Evolutionary conservation across 441 rosid genomes (phyloP).

Genomic region (Jatropha podagrica): DNA sequence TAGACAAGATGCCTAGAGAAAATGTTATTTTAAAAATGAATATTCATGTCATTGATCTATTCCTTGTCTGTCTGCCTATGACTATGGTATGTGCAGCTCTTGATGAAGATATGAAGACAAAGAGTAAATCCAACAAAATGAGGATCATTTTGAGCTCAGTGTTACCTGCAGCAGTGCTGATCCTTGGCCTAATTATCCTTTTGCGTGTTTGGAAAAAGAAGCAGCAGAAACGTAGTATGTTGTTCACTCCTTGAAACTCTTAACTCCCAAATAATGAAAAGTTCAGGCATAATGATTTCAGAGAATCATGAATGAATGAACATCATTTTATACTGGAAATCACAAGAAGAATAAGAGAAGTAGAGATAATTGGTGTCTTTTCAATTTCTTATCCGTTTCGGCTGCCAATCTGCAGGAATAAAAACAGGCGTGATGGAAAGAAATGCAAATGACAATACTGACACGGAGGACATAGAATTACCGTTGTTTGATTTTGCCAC

Average conservation of each 20-base stretch:
- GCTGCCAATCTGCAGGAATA: background rate
- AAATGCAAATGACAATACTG: background rate
- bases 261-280: background rate
- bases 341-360: too few relatives aligned
- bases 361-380: too few relatives aligned
- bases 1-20: background rate
- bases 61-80: background rate
- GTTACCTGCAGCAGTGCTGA: background rate
- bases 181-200: background rate
- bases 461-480: background rate
- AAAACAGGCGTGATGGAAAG: background rate
- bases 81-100: background rate
- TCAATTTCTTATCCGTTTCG: background rate
- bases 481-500: background rate
- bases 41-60: background rate
- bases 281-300: background rate
- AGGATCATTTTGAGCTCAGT: constrained; percentile 3
- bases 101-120: background rate
- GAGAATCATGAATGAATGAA: background rate
- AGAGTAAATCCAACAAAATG: background rate
- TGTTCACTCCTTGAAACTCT: background rate
- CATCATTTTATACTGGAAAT: too few relatives aligned
- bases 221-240: background rate
- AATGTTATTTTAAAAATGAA: background rate
- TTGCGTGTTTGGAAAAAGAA: background rate